These are phyloP conservation scores for Colletotrichum acutatum DNA, from an alignment of 2,329 filamentous ascomycete genomes.

Conservation along the genomic window DNA sequence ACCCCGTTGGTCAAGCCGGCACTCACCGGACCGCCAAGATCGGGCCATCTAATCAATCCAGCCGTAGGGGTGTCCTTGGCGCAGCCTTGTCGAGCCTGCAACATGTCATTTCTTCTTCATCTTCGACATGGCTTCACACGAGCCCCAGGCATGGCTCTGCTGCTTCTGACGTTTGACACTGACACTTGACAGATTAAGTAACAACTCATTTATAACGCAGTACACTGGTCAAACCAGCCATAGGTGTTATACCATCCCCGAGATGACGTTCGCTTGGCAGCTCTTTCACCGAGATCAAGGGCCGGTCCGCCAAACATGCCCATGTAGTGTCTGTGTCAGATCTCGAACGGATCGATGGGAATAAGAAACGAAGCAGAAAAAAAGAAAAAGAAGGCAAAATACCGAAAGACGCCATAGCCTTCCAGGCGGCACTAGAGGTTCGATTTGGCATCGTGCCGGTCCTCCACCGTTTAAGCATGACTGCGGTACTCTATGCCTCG, in stretches of 20 bases:
- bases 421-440: background rate
- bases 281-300: slow-evolving; percentile 15
- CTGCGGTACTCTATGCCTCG: slow-evolving; percentile 2
- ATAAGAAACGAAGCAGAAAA: background rate
- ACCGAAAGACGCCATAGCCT: background rate
- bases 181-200: slow-evolving; percentile 17
- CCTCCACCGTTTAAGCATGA: slow-evolving; percentile 26
- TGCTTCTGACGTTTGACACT: slow-evolving; percentile 13
- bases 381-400: background rate
- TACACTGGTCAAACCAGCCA: background rate
- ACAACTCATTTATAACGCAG: background rate
- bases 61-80: slow-evolving; percentile 29
- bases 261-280: background rate
- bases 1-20: slow-evolving; percentile 30
- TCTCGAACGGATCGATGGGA: slow-evolving; percentile 6
- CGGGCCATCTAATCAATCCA: slow-evolving; percentile 18
- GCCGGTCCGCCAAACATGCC: slow-evolving; percentile 20
- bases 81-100: slow-evolving; percentile 11
- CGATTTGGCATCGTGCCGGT: background rate
- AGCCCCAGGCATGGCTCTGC: slow-evolving; percentile 11
- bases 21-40: slow-evolving; percentile 31
- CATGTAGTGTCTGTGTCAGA: slow-evolving; percentile 10
- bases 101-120: slow-evolving; percentile 13
- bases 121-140: slow-evolving; percentile 15
- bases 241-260: background rate